Evolutionary conservation across 1,284 basidiomycete genomes (phyloP), one percentile per base, ranked within the genome.

Genomic region (Austroboletus niveus): DNA sequence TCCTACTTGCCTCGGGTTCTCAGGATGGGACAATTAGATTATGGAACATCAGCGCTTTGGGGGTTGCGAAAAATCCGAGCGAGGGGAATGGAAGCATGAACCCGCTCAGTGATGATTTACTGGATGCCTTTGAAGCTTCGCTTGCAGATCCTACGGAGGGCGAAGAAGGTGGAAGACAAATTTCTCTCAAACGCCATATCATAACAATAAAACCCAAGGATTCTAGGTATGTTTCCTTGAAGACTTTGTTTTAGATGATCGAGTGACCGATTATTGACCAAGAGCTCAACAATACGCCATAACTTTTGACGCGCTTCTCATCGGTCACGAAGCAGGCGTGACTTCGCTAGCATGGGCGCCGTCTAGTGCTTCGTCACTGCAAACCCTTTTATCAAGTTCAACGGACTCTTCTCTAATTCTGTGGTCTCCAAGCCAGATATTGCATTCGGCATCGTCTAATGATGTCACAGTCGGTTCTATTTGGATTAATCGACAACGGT

Each of bases 271-370:
- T 29, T 20, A 15, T 47, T 29, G 14, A 45, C 42, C 7, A 54
- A 89, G 86, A 30, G 63, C 72, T 8, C 77, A 77, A 48, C 80
- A 84, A 54, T 93, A 81, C 65, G 83, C 86, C 10, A 78, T 95
- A 35, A 89, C 87, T 0, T 92, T 96, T 52, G 94, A 98, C 64
- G 94, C 95, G 1, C 81, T 98, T 20, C 79, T 98, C 12, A 74
- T 97, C 31, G 94, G 94, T 12, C 95, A 98, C 65, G 94, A 98
- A 73, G 86, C 87, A 4, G 91, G 90, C 31, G 75, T 98, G n/a
- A 97, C 93, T 0, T 89, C 86, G 34, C 71, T 98, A 11, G 76
- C 84, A 41, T 98, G 94, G 92, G 78, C 85, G 17, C 82, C 85
- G 1, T 59, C 62, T 40, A 5, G 39, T 8, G 20, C 29, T 35